Base-by-base conservation (phyloP, 257 asterid species). In the Sherardia arvensis region DNA sequence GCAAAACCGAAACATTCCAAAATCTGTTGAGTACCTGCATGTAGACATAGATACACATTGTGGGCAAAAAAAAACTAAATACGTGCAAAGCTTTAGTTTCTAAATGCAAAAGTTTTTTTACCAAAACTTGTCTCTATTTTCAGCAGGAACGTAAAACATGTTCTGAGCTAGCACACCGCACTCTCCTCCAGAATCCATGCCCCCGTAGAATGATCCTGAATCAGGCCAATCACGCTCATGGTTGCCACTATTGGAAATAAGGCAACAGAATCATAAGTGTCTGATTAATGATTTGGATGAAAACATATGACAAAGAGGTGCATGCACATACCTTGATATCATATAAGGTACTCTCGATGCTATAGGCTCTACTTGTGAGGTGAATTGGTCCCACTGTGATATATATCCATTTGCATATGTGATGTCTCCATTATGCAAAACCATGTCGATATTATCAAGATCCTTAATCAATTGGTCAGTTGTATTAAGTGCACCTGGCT, bases 331-430 rank as follows among this genome's bases (percentile, higher is more conserved):
- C 97, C 98, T 92, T 22, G 87, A 95, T 8, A 85, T 78, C 98
- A 92, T 92, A 69, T 86, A 92, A 5, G 98, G 89, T 66, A 83
- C 85, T 1, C 80, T 77, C 22, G 98, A 92, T 57, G 95, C 83
- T 65, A 92, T 82, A 61, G 93, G 93, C 69, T 82, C 95, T 67
- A 87, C 85, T 75, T 86, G 95, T 30, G 96, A 81, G 4, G 98
- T 92, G 74, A 92, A 92, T 66, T 92, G 97, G 76, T 92, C 98
- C 98, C 98, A 92, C 51, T 83, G 88, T 53, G 85, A 80, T 59
- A 80, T 55, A 57, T 80, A 80, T 25, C 85, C 85, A 67, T 80
- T 80, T 22, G 88, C 80, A 40, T 80, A 83, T 6, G 82, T 38
- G 8, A 76, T 66, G 63, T 83, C 88, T 73, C 88, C 88, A 54